phyloP scores from a whole-genome alignment of 176 grass and related monocot genomes.

The Ananas comosus region DNA sequence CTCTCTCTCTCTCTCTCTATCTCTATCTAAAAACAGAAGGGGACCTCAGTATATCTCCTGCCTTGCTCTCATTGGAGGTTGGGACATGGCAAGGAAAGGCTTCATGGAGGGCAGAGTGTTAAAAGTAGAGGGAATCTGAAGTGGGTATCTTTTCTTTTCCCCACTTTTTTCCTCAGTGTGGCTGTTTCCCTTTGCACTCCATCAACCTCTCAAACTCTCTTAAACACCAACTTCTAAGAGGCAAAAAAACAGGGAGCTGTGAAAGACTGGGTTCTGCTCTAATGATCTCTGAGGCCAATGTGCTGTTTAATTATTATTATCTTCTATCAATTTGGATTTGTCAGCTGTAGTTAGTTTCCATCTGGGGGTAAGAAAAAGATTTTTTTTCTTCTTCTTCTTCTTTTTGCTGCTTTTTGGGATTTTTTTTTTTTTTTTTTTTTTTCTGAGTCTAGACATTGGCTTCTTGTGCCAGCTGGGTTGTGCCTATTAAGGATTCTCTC shows the following conservation, averaged over 20 bases:
- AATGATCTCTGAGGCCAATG: conserved; percentile 14
- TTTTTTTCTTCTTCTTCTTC: conserved; percentile 17
- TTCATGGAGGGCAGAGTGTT: conserved; percentile 10
- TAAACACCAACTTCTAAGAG: not conserved
- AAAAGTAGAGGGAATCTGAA: conserved; percentile 38
- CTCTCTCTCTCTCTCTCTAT: not conserved
- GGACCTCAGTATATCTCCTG: conserved; percentile 13
- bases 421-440: not conserved
- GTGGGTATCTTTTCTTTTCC: conserved; percentile 28
- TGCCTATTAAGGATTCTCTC: conserved; percentile 4
- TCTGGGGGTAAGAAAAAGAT: conserved; percentile 19
- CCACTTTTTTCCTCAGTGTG: conserved; percentile 12
- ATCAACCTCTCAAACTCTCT: conserved; percentile 5
- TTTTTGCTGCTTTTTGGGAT: conserved; percentile 14
- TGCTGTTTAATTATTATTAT: not conserved
- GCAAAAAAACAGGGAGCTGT: not conserved
- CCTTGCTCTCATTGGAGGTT: not conserved
- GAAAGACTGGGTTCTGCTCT: conserved; percentile 12
- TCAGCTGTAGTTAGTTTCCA: conserved; percentile 8
- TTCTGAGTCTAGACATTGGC: not conserved
- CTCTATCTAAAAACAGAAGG: not conserved
- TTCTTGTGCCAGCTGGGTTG: not conserved
- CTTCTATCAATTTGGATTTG: not conserved
- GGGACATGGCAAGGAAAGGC: conserved; percentile 6
- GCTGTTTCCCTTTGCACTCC: conserved; percentile 6